Evolutionary conservation across 345 rosid species (phyloP).

Genomic region (Dovyalis caffra): DNA sequence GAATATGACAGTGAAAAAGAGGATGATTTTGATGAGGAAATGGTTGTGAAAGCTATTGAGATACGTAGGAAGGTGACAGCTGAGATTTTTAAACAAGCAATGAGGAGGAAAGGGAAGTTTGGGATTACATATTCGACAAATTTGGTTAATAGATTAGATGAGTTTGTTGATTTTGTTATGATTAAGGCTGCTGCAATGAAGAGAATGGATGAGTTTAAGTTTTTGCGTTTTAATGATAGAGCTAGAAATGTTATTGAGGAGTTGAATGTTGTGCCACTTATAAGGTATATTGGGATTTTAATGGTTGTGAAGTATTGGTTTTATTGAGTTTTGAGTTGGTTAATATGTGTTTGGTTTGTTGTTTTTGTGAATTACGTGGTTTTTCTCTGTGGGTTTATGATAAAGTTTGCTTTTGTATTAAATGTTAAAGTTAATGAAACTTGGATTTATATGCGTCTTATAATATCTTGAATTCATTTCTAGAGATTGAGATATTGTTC

Average conservation of each 20-base stretch:
- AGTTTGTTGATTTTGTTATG: slow-evolving; percentile 72
- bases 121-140: slow-evolving; percentile 82
- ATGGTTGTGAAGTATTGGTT: background rate
- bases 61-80: slow-evolving; percentile 68
- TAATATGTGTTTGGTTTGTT: background rate
- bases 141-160: slow-evolving; percentile 50
- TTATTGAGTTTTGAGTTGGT: background rate
- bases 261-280: slow-evolving; percentile 64
- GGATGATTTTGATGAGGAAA: slow-evolving; percentile 49
- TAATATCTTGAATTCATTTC: no score
- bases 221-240: slow-evolving; percentile 53
- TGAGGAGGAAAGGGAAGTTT: slow-evolving; percentile 68
- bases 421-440: no score
- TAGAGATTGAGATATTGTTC: background rate
- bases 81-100: slow-evolving; percentile 63
- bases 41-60: slow-evolving; percentile 69
- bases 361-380: background rate
- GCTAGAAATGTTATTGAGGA: slow-evolving; percentile 59
- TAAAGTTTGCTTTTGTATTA: background rate
- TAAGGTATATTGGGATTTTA: slow-evolving; percentile 45
- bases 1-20: slow-evolving; percentile 19
- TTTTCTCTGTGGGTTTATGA: background rate
- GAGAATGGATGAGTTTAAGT: slow-evolving; percentile 48
- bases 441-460: no score
- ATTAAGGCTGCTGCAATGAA: slow-evolving; percentile 79